Evolutionary conservation across 176 grass and related monocot species (phyloP).

Genomic region (Stipa capillata): DNA sequence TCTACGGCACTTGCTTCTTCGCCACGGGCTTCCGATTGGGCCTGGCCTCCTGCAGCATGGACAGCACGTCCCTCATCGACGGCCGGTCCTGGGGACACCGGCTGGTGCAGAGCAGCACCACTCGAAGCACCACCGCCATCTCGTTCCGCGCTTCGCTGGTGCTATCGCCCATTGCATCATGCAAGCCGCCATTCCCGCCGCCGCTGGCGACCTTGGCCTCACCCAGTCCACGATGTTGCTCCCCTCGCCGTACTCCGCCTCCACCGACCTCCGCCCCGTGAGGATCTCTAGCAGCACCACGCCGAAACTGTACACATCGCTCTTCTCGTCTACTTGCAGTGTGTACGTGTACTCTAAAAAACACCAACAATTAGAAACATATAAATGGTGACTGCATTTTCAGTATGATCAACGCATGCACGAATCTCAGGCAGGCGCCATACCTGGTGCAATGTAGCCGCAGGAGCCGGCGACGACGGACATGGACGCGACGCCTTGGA

Average conservation of each 20-base stretch:
- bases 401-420: background rate
- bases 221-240: conserved; percentile 85
- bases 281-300: conserved; percentile 80
- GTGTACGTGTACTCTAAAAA: conserved; percentile 78
- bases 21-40: conserved; percentile 23
- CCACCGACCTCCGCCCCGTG: conserved; percentile 60
- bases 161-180: conserved; percentile 11
- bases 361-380: background rate
- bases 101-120: conserved; percentile 76
- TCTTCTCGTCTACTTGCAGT: conserved; percentile 68
- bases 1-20: background rate
- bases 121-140: conserved; percentile 56
- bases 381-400: background rate
- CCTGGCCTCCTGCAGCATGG: conserved; percentile 73
- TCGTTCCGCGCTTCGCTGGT: conserved; percentile 33
- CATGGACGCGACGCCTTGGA: conserved; percentile 47
- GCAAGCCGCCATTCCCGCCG: background rate
- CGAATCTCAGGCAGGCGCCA: accelerated
- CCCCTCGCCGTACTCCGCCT: conserved; percentile 87
- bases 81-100: conserved; percentile 75
- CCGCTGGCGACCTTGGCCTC: conserved; percentile 15
- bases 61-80: conserved; percentile 80
- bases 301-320: conserved; percentile 88
- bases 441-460: conserved; percentile 89
- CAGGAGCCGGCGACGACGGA: conserved; percentile 81